These are phyloP conservation scores for Hemileia vastatrix DNA, from an alignment of 1,284 basidiomycete genomes.

Conservation along the genomic window DNA sequence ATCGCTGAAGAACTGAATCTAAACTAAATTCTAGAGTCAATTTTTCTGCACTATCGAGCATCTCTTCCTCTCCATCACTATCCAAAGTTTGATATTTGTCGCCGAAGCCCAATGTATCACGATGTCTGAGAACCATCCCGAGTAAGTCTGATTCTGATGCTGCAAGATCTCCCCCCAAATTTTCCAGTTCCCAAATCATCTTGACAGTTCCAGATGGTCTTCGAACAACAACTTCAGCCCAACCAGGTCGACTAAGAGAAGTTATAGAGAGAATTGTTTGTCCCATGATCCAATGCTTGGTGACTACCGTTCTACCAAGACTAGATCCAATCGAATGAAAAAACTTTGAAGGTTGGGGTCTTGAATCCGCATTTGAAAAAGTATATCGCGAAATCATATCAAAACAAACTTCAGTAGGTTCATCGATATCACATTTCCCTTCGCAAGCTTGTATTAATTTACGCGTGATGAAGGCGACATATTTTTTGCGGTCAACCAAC, in stretches of 20 bases:
- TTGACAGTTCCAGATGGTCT: constrained; percentile 77
- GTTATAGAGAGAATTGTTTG: constrained; percentile 78
- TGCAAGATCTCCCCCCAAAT: constrained; percentile 61
- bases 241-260: constrained; percentile 63
- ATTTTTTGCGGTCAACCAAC: constrained; percentile 68
- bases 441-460: constrained; percentile 83
- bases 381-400: constrained; percentile 95
- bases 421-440: constrained; percentile 64
- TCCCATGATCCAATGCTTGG: constrained; percentile 80
- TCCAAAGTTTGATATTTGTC: constrained; percentile 21
- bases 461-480: constrained; percentile 76
- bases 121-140: constrained; percentile 33
- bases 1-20: constrained; percentile 13
- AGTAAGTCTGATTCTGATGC: constrained; percentile 59
- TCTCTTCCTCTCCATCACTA: constrained; percentile 9
- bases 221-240: constrained; percentile 78
- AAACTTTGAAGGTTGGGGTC: constrained; percentile 66
- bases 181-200: constrained; percentile 82
- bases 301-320: constrained; percentile 46
- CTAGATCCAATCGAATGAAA: constrained; percentile 45
- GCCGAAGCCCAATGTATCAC: constrained; percentile 26
- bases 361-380: constrained; percentile 84
- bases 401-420: constrained; percentile 89
- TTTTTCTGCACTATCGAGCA: background rate
- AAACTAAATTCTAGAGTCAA: constrained; percentile 24